A percentile compares a stretch with the other conserved stretches of the same genome.
Conservation (phyloP, 1,284 basidiomycete genomes). For the Tylopilus sp. region DNA sequence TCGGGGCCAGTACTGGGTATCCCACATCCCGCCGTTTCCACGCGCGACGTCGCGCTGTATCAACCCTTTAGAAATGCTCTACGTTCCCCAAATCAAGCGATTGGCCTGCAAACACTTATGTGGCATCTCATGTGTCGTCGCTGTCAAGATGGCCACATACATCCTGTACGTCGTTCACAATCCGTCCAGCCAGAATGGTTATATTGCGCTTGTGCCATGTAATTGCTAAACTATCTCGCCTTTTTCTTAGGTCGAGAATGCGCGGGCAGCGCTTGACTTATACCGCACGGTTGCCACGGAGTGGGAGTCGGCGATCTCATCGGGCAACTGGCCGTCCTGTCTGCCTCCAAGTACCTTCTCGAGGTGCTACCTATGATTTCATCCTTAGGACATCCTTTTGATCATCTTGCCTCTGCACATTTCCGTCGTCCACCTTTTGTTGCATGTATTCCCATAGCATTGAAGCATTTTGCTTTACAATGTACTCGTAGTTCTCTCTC, state of each 20-base stretch:
- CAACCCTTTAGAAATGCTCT: slow-evolving; percentile 72
- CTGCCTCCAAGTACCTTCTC: slow-evolving; percentile 76
- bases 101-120: slow-evolving; percentile 71
- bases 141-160: slow-evolving; percentile 64
- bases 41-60: slow-evolving; percentile 78
- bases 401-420: slow-evolving; percentile 16
- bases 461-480: slow-evolving; percentile 19
- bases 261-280: slow-evolving; percentile 69
- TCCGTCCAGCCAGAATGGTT: background rate
- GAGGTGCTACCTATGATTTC: slow-evolving; percentile 60
- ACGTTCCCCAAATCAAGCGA: slow-evolving; percentile 56
- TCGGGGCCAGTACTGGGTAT: slow-evolving; percentile 64
- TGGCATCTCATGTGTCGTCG: slow-evolving; percentile 77
- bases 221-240: slow-evolving; percentile 14
- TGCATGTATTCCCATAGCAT: slow-evolving; percentile 10
- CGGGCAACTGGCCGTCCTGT: slow-evolving; percentile 67
- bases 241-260: slow-evolving; percentile 62
- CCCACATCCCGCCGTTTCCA: slow-evolving; percentile 71
- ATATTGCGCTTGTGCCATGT: background rate
- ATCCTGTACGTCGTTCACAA: slow-evolving; percentile 52
- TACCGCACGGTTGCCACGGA: slow-evolving; percentile 64
- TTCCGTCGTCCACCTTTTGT: slow-evolving; percentile 1
- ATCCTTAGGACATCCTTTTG: slow-evolving; percentile 3
- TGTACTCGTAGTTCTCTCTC: slow-evolving; percentile 20
- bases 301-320: slow-evolving; percentile 62